Conservation (phyloP, 75 land plant species). For the Isoetes taiwanensis region DNA sequence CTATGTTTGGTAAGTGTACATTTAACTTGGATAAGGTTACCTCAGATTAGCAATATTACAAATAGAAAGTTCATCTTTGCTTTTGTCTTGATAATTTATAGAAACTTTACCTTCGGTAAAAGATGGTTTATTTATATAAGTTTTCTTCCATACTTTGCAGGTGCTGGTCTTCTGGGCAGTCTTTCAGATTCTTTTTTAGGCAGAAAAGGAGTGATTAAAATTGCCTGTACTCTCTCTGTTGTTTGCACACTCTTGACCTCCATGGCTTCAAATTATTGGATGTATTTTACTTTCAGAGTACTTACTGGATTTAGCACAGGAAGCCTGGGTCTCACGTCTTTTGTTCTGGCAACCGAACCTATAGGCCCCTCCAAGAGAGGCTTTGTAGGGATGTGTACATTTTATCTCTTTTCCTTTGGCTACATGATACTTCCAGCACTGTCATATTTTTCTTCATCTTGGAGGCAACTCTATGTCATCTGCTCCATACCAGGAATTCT, state of each 20-base stretch:
- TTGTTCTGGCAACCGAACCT: too few species aligned
- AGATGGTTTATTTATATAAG: too few species aligned
- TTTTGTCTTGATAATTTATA: too few species aligned
- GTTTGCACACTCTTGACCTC: neutral
- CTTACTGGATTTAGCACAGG: neutral
- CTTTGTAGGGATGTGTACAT: neutral
- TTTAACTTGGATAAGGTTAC: neutral
- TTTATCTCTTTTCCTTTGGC: constrained; percentile 12
- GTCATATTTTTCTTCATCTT: neutral
- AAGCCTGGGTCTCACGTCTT: neutral
- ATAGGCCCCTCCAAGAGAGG: neutral
- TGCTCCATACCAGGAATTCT: neutral
- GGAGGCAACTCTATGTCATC: neutral
- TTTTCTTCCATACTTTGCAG: neutral
- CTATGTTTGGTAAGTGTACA: constrained; percentile 15
- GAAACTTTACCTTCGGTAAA: too few species aligned
- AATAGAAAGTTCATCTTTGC: neutral
- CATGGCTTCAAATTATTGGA: neutral
- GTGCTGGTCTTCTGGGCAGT: neutral
- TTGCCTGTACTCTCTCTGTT: neutral
- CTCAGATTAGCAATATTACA: neutral
- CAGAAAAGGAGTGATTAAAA: neutral
- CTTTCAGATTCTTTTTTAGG: neutral
- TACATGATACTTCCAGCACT: constrained; percentile 17
- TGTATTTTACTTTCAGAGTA: neutral